Percentiles rank a stretch among this genome's conserved stretches.
These are phyloP conservation scores for Scutellaria baicalensis DNA, from an alignment of 257 asterid genomes.

Conservation along the genomic window DNA sequence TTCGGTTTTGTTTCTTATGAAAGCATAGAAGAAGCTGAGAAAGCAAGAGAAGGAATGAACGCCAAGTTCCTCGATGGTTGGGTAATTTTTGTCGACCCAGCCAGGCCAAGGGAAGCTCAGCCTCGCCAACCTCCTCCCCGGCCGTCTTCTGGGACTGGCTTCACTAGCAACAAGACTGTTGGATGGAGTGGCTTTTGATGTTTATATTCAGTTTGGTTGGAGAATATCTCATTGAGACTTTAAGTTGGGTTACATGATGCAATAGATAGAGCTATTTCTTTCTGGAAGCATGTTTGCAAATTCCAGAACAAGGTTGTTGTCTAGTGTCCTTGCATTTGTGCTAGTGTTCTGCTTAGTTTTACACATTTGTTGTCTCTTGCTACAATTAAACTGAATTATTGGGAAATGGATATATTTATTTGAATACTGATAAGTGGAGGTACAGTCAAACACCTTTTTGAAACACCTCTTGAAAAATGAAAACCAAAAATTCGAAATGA, in stretches of 20 bases:
- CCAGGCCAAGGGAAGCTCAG: conserved; percentile 69
- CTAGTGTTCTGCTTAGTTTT: background rate
- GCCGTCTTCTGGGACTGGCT: conserved; percentile 42
- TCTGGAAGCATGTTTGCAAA: background rate
- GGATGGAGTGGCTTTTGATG: conserved; percentile 62
- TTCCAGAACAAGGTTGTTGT: background rate
- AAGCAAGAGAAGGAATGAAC: conserved; percentile 83
- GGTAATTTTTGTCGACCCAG: conserved; percentile 97
- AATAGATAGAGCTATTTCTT: background rate
- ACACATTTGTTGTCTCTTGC: background rate
- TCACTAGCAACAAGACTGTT: conserved; percentile 67
- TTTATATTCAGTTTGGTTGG: background rate
- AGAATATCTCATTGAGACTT: background rate
- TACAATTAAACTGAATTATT: background rate
- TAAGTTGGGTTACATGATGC: background rate
- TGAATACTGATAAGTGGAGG: background rate
- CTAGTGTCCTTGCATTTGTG: background rate
- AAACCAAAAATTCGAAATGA: no score
- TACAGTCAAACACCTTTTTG: no score
- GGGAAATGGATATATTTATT: background rate
- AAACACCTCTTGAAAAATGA: no score
- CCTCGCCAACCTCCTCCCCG: conserved; percentile 45
- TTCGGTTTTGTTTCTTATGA: conserved; percentile 79
- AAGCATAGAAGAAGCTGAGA: conserved; percentile 82
- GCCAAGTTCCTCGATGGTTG: conserved; percentile 89